phyloP scores from a whole-genome alignment of 2,329 filamentous ascomycete genomes.

The Colletotrichum sp. region DNA sequence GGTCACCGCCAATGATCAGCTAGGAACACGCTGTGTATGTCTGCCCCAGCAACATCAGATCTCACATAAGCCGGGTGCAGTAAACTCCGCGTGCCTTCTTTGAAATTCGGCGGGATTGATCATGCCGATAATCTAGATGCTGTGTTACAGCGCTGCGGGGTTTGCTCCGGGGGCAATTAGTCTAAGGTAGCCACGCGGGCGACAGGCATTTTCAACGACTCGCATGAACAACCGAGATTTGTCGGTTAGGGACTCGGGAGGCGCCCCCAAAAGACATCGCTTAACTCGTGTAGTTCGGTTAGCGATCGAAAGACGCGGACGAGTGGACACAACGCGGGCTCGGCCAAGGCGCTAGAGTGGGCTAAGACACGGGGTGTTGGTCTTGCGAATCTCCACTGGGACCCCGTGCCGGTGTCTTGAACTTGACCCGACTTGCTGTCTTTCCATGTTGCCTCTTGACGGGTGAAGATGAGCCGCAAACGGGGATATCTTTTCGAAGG shows the following conservation, averaged over 20 bases:
- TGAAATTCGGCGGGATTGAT: neutral
- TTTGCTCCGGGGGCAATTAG: neutral
- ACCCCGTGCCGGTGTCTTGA: neutral
- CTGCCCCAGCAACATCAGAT: neutral
- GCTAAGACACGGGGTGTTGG: constrained; percentile 2
- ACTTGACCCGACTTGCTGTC: neutral
- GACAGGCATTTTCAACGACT: neutral
- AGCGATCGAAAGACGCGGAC: neutral
- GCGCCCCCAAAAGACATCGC: neutral
- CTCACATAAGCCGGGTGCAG: neutral
- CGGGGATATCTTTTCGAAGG: neutral
- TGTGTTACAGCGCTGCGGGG: neutral
- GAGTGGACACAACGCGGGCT: neutral
- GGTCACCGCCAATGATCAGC: neutral
- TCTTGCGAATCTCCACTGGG: neutral
- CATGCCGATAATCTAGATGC: neutral
- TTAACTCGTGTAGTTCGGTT: constrained; percentile 16
- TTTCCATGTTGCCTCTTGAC: neutral
- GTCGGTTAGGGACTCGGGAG: constrained; percentile 2
- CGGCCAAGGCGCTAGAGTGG: constrained; percentile 16
- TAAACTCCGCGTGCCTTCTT: neutral
- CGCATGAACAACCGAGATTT: neutral
- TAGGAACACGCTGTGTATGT: neutral
- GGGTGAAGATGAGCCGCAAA: neutral
- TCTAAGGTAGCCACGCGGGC: constrained; percentile 5